These are phyloP conservation scores for Phoenix dactylifera DNA, from an alignment of 176 grass and related monocot genomes.

Conservation along the genomic window DNA sequence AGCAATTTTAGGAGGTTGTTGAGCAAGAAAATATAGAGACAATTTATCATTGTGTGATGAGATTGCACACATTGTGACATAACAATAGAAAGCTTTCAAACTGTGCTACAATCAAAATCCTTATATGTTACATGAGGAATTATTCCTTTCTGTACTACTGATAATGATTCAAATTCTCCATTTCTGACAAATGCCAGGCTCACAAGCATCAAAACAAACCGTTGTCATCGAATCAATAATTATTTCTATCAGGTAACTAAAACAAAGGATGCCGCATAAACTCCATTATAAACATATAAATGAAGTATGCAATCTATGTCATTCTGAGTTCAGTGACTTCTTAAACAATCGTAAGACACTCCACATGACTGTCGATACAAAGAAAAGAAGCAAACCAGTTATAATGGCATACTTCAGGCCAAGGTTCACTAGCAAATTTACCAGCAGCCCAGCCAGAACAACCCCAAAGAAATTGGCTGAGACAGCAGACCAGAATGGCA, in stretches of 20 bases:
- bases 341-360: conserved; percentile 56
- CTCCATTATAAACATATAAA: not conserved
- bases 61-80: too few relatives aligned
- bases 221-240: too few relatives aligned
- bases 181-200: too few relatives aligned
- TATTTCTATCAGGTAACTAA: not conserved
- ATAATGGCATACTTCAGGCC: conserved; percentile 57
- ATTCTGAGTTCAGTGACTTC: conserved; percentile 32
- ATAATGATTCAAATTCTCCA: too few relatives aligned
- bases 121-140: too few relatives aligned
- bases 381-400: conserved; percentile 52
- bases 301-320: not conserved
- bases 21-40: too few relatives aligned
- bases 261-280: not conserved
- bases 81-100: too few relatives aligned
- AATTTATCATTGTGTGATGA: too few relatives aligned
- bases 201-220: too few relatives aligned
- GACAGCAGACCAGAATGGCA: conserved; percentile 67
- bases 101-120: too few relatives aligned
- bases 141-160: too few relatives aligned
- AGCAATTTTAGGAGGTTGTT: too few relatives aligned
- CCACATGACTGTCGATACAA: conserved; percentile 79
- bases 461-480: conserved; percentile 79
- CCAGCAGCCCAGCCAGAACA: conserved; percentile 54
- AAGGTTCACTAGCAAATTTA: conserved; percentile 84